Evolutionary conservation across 768 basidiomycete species (phyloP).

Genomic region (Pleurotus sapidus): DNA sequence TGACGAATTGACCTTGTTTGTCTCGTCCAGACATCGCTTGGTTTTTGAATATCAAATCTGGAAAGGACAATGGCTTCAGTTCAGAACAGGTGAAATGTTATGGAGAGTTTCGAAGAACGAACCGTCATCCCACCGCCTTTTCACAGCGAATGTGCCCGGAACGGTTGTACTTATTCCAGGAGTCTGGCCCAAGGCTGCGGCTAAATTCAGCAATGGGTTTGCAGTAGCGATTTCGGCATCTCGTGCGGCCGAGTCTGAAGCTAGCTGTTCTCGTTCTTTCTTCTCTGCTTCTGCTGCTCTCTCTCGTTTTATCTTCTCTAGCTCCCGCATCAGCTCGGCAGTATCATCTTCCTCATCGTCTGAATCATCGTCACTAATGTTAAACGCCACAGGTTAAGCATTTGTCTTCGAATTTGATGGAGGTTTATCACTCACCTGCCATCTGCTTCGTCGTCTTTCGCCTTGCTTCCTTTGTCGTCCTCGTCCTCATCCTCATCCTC

Average conservation of each 20-base stretch:
- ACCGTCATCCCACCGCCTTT: slow-evolving; percentile 96
- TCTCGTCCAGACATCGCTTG: slow-evolving; percentile 75
- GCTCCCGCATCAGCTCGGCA: slow-evolving; percentile 88
- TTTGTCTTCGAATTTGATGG: no score
- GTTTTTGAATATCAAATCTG: slow-evolving; percentile 98
- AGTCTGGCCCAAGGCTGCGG: slow-evolving; percentile 81
- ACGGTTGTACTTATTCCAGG: slow-evolving; percentile 72
- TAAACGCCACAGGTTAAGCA: background rate
- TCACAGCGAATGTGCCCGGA: slow-evolving; percentile 86
- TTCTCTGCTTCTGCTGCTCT: slow-evolving; percentile 90
- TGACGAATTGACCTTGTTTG: slow-evolving; percentile 84
- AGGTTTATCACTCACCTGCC: slow-evolving; percentile 36
- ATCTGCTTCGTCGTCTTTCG: slow-evolving; percentile 35
- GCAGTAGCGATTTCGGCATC: slow-evolving; percentile 84
- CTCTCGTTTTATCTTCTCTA: slow-evolving; percentile 98
- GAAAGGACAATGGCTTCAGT: slow-evolving; percentile 10
- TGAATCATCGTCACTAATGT: slow-evolving; percentile 43
- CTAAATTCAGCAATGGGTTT: slow-evolving; percentile 89
- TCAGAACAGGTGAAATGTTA: slow-evolving; percentile 4
- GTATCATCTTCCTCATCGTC: slow-evolving; percentile 81
- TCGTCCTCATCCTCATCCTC: slow-evolving; percentile 59
- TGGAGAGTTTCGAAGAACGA: slow-evolving; percentile 17
- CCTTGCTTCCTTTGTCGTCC: slow-evolving; percentile 30
- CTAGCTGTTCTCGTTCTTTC: slow-evolving; percentile 74
- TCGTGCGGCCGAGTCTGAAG: slow-evolving; percentile 52